Conservation (phyloP, 2,329 filamentous ascomycete species). For the Fusarium sp. region DNA sequence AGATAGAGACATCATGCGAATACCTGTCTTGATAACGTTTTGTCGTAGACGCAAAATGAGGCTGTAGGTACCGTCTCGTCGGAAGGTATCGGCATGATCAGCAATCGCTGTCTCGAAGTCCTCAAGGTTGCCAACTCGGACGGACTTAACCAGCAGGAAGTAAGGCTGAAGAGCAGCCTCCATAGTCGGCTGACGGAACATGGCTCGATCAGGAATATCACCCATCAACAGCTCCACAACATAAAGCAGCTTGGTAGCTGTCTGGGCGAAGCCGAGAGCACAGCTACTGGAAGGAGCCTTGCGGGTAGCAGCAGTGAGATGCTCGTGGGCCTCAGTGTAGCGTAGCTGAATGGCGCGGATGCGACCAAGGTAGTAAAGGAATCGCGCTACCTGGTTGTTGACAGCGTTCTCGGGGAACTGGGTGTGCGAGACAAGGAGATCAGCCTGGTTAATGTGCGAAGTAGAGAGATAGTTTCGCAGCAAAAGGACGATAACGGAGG, state of each 20-base stretch:
- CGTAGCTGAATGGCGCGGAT: constrained; percentile 96
- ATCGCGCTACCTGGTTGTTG: constrained; percentile 98
- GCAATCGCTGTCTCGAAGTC: constrained; percentile 91
- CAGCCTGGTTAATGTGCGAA: constrained; percentile 96
- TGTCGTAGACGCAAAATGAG: constrained; percentile 93
- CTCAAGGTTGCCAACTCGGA: constrained; percentile 94
- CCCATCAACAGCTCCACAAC: constrained; percentile 98
- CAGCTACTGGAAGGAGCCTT: constrained; percentile 92
- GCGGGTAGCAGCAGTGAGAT: constrained; percentile 90
- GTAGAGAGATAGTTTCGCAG: constrained; percentile 96
- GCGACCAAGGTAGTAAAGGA: constrained; percentile 95
- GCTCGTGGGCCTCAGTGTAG: constrained; percentile 96
- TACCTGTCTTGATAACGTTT: constrained; percentile 99
- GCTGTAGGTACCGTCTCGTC: constrained; percentile 93
- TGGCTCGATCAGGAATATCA: constrained; percentile 93
- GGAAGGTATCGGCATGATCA: constrained; percentile 84
- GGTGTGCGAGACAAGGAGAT: constrained; percentile 94
- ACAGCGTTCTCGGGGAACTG: constrained; percentile 93
- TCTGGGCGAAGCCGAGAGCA: constrained; percentile 94
- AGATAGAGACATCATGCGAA: constrained; percentile 98
- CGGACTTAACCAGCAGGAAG: constrained; percentile 91
- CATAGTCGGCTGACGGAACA: constrained; percentile 89
- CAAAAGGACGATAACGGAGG: constrained; percentile 92
- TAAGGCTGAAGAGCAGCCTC: constrained; percentile 92
- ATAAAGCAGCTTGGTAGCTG: constrained; percentile 93